These are phyloP conservation scores for Rhizopogon vinicolor DNA, from an alignment of 768 basidiomycete genomes.

Conservation along the genomic window DNA sequence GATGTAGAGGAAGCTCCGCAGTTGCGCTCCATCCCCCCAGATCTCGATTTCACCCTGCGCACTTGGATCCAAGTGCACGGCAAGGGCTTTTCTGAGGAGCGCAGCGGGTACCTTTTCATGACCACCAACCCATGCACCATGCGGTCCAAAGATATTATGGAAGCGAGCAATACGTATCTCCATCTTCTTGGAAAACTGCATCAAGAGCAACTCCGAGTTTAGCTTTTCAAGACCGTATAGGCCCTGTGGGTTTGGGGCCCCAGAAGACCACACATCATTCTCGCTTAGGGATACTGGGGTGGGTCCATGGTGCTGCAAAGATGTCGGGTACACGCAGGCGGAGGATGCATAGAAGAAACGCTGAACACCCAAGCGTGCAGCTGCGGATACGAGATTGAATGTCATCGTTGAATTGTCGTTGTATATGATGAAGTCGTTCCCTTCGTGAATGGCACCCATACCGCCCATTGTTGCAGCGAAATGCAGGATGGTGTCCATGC, in stretches of 20 bases:
- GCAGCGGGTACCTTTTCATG: conserved; percentile 59
- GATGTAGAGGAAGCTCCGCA: conserved; percentile 53
- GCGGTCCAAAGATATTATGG: conserved; percentile 56
- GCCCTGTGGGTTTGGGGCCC: conserved; percentile 43
- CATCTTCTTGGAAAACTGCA: conserved; percentile 26
- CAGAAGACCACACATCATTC: conserved; percentile 35
- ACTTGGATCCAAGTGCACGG: conserved; percentile 12
- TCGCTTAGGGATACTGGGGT: conserved; percentile 44
- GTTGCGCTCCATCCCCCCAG: conserved; percentile 53
- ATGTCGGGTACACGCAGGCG: conserved; percentile 52
- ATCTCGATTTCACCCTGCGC: conserved; percentile 37
- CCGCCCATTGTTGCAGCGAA: conserved; percentile 63
- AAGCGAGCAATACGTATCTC: conserved; percentile 47
- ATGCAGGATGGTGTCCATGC: conserved; percentile 44
- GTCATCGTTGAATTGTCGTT: conserved; percentile 47
- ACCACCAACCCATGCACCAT: conserved; percentile 48
- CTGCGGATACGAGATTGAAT: conserved; percentile 38
- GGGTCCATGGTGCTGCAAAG: conserved; percentile 29
- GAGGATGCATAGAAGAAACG: conserved; percentile 53
- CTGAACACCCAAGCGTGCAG: conserved; percentile 32
- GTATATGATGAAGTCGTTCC: conserved; percentile 48
- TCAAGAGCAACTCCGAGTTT: conserved; percentile 40
- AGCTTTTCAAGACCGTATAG: conserved; percentile 60
- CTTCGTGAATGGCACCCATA: conserved; percentile 55
- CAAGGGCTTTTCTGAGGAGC: conserved; percentile 47